Base-by-base conservation (phyloP, 805 yeast species). In the Phaffomyces antillensis region DNA sequence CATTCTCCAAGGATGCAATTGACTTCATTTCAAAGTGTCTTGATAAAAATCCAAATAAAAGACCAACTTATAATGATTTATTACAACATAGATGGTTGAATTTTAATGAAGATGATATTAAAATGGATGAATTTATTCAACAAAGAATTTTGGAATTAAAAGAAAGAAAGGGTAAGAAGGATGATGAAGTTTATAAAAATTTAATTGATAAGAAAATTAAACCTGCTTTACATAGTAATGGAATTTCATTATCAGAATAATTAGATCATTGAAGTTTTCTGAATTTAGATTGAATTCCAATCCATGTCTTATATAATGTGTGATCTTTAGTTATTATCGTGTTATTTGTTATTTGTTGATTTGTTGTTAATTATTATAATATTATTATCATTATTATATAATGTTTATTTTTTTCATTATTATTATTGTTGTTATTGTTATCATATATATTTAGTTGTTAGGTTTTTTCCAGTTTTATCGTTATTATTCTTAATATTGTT, bases 61-160 rank as follows among this genome's bases (percentile, higher is more conserved):
- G 99, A 53, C 96, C 97, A 16, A 76, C 81, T 3, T 93, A 93
- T 61, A 76, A 79, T 2, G 75, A 82, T 42, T 72, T 93, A 45
- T 67, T 90, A 43, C 70, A 76, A 32, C 95, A 87, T 60, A 93
- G 93, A 4, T 93, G 99, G 98, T 67, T 93, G 47, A 61, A 68
- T 26, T 60, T 73, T 42, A 68, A 71, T 36, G 71, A 65, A 31
- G 20, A 26, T 11, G 67, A 66, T 40, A 61, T 60, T 10, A 58
- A 58, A 1, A 61, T 68, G 67, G 60, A 64, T 28, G 53, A 48
- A 1, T 69, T 72, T 32, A 69, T 76, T 33, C 54, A 62, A 11
- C 48, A 55, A 26, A 64, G 70, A 44, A 43, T 70, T 11, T 60
- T 59, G 33, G 41, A 43, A 1, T 45, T 46, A 34, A 51, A 47